Conservation (phyloP, 2,329 filamentous ascomycete species). For the Fusarium sp. region DNA sequence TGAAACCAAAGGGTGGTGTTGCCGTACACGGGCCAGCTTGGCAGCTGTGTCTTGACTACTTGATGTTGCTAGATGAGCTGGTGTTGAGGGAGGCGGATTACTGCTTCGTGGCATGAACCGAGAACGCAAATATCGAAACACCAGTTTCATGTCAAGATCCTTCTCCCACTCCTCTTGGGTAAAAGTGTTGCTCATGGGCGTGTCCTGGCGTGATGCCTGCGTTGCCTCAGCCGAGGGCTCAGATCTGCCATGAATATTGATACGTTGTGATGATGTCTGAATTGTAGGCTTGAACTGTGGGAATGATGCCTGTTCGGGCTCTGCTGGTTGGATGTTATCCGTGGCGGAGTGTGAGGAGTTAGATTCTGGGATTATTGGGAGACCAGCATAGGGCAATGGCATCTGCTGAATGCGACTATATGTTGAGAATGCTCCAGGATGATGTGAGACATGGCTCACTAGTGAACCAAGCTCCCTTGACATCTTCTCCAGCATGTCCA, state of each 20-base stretch:
- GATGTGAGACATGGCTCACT: conserved; percentile 81
- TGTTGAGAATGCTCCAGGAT: conserved; percentile 89
- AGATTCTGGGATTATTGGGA: conserved; percentile 73
- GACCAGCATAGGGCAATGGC: conserved; percentile 81
- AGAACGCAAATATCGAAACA: conserved; percentile 87
- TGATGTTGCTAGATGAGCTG: conserved; percentile 62
- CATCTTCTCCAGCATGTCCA: conserved; percentile 84
- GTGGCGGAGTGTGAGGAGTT: conserved; percentile 52
- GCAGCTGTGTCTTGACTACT: conserved; percentile 76
- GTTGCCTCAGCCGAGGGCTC: conserved; percentile 40
- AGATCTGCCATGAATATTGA: conserved; percentile 53
- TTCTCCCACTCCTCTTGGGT: conserved; percentile 92
- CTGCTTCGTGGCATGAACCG: conserved; percentile 73
- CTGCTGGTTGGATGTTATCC: conserved; percentile 43
- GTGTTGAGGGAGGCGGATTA: conserved; percentile 58
- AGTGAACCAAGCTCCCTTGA: conserved; percentile 88
- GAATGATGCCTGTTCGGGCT: conserved; percentile 42
- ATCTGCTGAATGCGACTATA: conserved; percentile 76
- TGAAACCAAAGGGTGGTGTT: conserved; percentile 88
- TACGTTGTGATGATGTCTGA: conserved; percentile 53
- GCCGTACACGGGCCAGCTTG: conserved; percentile 85
- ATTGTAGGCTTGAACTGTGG: conserved; percentile 65
- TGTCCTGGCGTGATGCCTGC: conserved; percentile 43
- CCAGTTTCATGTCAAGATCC: conserved; percentile 89
- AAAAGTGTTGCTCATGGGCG: conserved; percentile 56